Base-by-base conservation (phyloP, 805 yeast genomes). In the Pichia kluyveri region DNA sequence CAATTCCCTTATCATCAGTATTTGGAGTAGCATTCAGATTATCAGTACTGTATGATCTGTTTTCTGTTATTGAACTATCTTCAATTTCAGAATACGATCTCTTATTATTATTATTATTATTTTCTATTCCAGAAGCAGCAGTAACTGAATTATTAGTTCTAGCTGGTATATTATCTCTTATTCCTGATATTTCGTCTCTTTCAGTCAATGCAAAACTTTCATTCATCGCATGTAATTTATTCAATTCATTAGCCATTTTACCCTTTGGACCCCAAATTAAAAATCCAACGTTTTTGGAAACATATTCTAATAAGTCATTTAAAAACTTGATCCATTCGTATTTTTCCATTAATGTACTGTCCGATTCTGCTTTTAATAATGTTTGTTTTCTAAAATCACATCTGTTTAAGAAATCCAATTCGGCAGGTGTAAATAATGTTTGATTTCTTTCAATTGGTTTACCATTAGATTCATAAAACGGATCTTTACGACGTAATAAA, bases 301-400 rank as follows among this genome's bases (percentile, higher is more conserved):
- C 82, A 58, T 86, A 90, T 41, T 84, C 93, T 50, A 85, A 75
- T 43, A 93, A 61, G 52, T 86, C 93, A 56, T 80, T 82, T 54
- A 91, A 71, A 60, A 90, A 91, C 49, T 79, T 76, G 51, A 84
- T 74, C 96, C 97, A 91, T 55, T 83, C 90, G 64, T 88, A 91
- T 53, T 79, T 82, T 54, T 80, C 82, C 55, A 81, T 70, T 42
- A 91, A 69, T 19, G 71, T 74, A 27, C 74, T 73, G 36, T 74
- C 76, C 32, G 72, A 68, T 4, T 69, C 62, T 49, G 69, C 70
- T 39, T 68, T 71, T 52, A 75, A 57, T 38, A 91, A 67, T 40
- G 76, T 75, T 28, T 79, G 83, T 53, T 82, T 80, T 44, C 99
- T 73, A 6, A 83, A 72, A 45, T 73, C 73, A 63, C 96, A 86